These are phyloP conservation scores for Afroboletus lepidellus DNA, from an alignment of 1,284 basidiomycete species.

Conservation along the genomic window DNA sequence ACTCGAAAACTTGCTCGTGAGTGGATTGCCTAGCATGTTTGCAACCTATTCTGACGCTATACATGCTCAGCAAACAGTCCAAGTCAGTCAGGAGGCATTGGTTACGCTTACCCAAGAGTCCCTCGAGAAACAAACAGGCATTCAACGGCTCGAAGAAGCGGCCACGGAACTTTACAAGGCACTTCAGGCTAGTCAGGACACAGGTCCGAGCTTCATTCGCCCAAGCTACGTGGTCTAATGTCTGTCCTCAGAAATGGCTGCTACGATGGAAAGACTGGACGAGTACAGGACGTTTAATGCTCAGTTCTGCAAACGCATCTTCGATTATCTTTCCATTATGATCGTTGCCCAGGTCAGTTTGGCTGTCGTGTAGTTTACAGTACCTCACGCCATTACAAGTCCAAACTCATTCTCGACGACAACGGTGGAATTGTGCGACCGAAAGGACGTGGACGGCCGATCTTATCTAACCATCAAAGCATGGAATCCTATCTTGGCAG, in stretches of 20 bases:
- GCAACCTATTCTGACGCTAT: slow-evolving; percentile 6
- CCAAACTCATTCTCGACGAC: slow-evolving; percentile 64
- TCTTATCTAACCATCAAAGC: slow-evolving; percentile 61
- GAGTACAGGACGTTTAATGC: slow-evolving; percentile 87
- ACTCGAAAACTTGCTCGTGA: slow-evolving; percentile 80
- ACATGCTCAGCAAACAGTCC: slow-evolving; percentile 80
- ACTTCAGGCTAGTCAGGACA: slow-evolving; percentile 86
- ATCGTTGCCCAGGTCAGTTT: slow-evolving; percentile 75
- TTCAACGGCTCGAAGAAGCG: slow-evolving; percentile 79
- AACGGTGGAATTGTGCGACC: slow-evolving; percentile 51
- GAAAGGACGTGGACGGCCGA: slow-evolving; percentile 43
- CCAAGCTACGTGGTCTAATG: slow-evolving; percentile 2
- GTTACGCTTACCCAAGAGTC: slow-evolving; percentile 82
- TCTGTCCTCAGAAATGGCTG: slow-evolving; percentile 74
- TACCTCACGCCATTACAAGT: slow-evolving; percentile 39
- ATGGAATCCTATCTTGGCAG: slow-evolving; percentile 83
- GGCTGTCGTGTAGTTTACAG: slow-evolving; percentile 1
- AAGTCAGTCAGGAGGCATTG: slow-evolving; percentile 81
- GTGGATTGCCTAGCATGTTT: slow-evolving; percentile 20
- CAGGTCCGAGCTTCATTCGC: slow-evolving; percentile 47
- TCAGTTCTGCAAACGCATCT: slow-evolving; percentile 89
- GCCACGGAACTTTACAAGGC: slow-evolving; percentile 94
- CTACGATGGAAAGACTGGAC: slow-evolving; percentile 86
- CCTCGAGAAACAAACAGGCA: slow-evolving; percentile 74
- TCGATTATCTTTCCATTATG: slow-evolving; percentile 88